phyloP scores from a whole-genome alignment of 2,329 filamentous ascomycete species.

The Pseudopithomyces maydicus region DNA sequence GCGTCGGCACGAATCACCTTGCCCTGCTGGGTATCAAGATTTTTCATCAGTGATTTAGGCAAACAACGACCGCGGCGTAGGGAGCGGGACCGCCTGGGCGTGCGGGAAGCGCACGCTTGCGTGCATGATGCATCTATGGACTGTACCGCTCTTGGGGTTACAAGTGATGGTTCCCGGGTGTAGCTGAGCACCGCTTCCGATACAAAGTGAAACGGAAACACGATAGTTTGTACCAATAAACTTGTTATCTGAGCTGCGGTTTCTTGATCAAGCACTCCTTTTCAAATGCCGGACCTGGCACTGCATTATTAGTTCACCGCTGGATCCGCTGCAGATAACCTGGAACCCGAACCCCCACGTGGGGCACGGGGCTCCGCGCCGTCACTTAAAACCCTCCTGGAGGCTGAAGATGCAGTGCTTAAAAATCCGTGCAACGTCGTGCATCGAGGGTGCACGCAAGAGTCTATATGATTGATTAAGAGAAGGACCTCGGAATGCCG shows the following conservation, averaged over 20 bases:
- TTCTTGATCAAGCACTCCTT: conserved; percentile 1
- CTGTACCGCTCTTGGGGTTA: background rate
- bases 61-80: conserved; percentile 11
- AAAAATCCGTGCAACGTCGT: conserved; percentile 1
- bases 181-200: too few relatives aligned
- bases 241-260: conserved; percentile 3
- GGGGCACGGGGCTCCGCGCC: conserved; percentile 2
- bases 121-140: conserved; percentile 3
- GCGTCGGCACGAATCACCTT: background rate
- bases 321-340: background rate
- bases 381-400: too few relatives aligned
- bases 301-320: background rate
- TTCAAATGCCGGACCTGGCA: conserved; percentile 6
- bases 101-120: conserved; percentile 12
- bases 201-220: background rate
- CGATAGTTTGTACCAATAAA: background rate
- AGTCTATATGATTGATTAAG: conserved; percentile 2
- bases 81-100: conserved; percentile 11
- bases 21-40: background rate
- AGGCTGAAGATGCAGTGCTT: too few relatives aligned
- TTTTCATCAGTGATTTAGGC: background rate
- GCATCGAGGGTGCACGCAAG: background rate
- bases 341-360: conserved; percentile 10
- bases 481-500: background rate
- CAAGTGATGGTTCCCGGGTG: background rate